phyloP scores from a whole-genome alignment of 2,329 filamentous ascomycete genomes.

The Cercospora sojina region DNA sequence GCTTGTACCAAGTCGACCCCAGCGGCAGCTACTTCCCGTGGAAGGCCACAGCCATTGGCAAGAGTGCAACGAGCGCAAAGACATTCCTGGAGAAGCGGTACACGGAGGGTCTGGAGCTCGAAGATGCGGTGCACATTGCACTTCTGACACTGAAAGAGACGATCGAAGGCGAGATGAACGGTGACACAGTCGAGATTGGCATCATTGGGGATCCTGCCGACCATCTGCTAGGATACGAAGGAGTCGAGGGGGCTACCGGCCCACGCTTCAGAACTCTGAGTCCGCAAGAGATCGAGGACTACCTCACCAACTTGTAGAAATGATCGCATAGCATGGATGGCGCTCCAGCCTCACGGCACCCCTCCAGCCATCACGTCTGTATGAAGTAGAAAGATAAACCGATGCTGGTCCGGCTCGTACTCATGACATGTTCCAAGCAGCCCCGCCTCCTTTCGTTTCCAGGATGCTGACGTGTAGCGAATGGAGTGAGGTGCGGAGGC shows the following conservation, averaged over 20 bases:
- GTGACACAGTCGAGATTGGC: slow-evolving; percentile 93
- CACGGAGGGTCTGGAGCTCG: slow-evolving; percentile 92
- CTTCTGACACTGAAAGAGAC: slow-evolving; percentile 97
- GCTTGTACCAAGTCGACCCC: slow-evolving; percentile 98
- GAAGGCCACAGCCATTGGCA: slow-evolving; percentile 99
- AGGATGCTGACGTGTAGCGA: background rate
- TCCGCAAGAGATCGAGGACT: slow-evolving; percentile 98
- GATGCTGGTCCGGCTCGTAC: background rate
- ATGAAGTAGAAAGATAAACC: slow-evolving; percentile 15
- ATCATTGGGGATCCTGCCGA: slow-evolving; percentile 95
- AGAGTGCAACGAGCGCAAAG: slow-evolving; percentile 97
- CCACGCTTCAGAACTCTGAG: slow-evolving; percentile 92
- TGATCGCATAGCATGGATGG: slow-evolving; percentile 18
- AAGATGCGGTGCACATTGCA: slow-evolving; percentile 98
- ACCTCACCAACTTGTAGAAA: slow-evolving; percentile 90
- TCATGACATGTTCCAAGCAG: background rate
- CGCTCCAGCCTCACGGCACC: background rate
- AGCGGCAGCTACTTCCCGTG: slow-evolving; percentile 98
- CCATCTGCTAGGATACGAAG: slow-evolving; percentile 86
- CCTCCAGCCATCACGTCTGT: slow-evolving; percentile 11
- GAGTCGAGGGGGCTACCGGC: slow-evolving; percentile 78
- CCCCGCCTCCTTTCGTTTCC: background rate
- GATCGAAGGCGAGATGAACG: slow-evolving; percentile 99
- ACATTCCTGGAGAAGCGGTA: slow-evolving; percentile 99
- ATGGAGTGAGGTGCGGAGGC: background rate